phyloP scores from a whole-genome alignment of 352 stramenopile genomes.

The Globisporangium yorkense region DNA sequence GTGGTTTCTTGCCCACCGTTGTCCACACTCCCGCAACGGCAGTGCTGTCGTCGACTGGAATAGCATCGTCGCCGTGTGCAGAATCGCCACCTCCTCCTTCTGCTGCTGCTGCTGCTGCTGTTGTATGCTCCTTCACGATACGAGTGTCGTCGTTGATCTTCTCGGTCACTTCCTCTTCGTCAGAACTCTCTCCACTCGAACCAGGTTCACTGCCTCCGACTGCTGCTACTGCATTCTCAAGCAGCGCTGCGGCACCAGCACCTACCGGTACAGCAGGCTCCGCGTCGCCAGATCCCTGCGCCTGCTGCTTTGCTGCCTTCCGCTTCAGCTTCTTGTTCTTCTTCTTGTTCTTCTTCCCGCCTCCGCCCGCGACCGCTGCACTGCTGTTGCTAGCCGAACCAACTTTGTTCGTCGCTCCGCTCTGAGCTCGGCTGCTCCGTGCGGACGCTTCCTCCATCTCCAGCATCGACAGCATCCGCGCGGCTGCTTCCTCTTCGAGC shows the following conservation, averaged over 20 bases:
- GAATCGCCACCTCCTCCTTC: background rate
- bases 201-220: background rate
- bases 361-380: background rate
- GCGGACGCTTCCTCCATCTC: slow-evolving; percentile 62
- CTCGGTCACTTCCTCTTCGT: slow-evolving; percentile 7
- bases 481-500: slow-evolving; percentile 71
- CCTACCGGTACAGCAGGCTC: background rate
- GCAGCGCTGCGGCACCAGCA: background rate
- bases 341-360: slow-evolving; percentile 58
- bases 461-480: slow-evolving; percentile 79
- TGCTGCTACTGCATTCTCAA: background rate
- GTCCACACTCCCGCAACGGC: slow-evolving; percentile 46
- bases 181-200: slow-evolving; percentile 13
- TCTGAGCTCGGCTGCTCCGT: slow-evolving; percentile 3
- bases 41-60: background rate
- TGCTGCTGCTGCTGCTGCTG: background rate
- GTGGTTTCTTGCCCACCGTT: slow-evolving; percentile 62
- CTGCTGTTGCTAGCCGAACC: background rate
- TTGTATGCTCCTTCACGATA: background rate
- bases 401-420: background rate
- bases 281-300: slow-evolving; percentile 5
- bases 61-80: background rate
- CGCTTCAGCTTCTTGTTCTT: slow-evolving; percentile 73
- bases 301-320: slow-evolving; percentile 27
- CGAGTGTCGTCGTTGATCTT: background rate